Evolutionary conservation across 345 rosid genomes (phyloP).

Genomic region (Syzygium grande): DNA sequence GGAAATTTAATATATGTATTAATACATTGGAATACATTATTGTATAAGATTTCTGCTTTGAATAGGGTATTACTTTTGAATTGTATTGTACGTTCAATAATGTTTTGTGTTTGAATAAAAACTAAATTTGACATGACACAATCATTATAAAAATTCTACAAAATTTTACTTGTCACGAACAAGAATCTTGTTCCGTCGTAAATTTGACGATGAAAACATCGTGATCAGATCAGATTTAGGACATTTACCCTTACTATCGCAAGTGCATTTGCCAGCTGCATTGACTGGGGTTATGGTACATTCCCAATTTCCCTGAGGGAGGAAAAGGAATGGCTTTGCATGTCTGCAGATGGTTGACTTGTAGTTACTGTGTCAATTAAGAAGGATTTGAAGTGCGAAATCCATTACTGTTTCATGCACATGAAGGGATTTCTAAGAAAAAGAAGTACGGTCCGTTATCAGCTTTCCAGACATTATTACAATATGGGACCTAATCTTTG

Average conservation of each 20-base stretch:
- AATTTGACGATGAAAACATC: too few species aligned
- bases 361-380: neutral
- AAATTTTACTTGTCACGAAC: too few species aligned
- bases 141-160: too few species aligned
- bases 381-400: neutral
- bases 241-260: too few species aligned
- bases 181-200: too few species aligned
- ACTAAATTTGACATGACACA: neutral
- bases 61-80: neutral
- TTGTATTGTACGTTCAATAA: neutral
- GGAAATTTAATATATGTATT: neutral
- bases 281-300: neutral
- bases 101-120: neutral
- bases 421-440: neutral
- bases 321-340: neutral
- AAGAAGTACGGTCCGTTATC: neutral
- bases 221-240: too few species aligned
- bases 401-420: neutral
- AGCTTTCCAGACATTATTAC: neutral
- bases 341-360: neutral
- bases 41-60: neutral
- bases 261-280: neutral
- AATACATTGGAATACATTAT: neutral
- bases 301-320: neutral
- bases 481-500: neutral